These are phyloP conservation scores for Ilex paraguariensis DNA, from an alignment of 305 asterid species.

Conservation along the genomic window DNA sequence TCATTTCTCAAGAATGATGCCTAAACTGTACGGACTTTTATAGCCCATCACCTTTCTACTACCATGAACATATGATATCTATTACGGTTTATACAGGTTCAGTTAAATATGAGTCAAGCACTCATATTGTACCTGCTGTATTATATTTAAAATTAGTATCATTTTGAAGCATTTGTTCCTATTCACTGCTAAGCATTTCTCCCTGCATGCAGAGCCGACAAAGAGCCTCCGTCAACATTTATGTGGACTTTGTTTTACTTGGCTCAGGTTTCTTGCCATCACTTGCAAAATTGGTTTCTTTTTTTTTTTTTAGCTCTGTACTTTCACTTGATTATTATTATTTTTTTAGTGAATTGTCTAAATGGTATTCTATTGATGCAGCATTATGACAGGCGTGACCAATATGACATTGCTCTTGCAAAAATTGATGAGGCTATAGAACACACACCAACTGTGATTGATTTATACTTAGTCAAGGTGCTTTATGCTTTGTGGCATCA, in stretches of 20 bases:
- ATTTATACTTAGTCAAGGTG: constrained; percentile 93
- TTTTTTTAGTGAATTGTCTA: constrained; percentile 13
- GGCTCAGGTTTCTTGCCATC: constrained; percentile 72
- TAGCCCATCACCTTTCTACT: too few species aligned
- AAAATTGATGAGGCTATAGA: constrained; percentile 91
- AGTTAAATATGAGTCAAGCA: too few species aligned
- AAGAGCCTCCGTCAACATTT: constrained; percentile 94
- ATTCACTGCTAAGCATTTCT: not conserved
- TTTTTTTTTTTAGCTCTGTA: constrained; percentile 4
- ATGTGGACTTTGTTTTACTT: constrained; percentile 90
- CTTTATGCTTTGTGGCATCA: not conserved
- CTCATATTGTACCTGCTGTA: too few species aligned
- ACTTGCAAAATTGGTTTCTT: constrained; percentile 17
- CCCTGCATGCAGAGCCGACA: constrained; percentile 50
- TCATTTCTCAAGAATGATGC: too few species aligned
- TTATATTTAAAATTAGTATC: too few species aligned
- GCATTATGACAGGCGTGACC: constrained; percentile 93
- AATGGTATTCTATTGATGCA: constrained; percentile 37
- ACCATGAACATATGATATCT: too few species aligned
- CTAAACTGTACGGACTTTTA: too few species aligned
- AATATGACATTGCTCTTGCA: constrained; percentile 62
- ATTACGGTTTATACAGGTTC: too few species aligned
- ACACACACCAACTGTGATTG: constrained; percentile 97
- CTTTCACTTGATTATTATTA: constrained; percentile 4
- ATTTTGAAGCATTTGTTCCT: too few species aligned